Conservation (phyloP, 768 basidiomycete species). For the Lyophyllum decastes region DNA sequence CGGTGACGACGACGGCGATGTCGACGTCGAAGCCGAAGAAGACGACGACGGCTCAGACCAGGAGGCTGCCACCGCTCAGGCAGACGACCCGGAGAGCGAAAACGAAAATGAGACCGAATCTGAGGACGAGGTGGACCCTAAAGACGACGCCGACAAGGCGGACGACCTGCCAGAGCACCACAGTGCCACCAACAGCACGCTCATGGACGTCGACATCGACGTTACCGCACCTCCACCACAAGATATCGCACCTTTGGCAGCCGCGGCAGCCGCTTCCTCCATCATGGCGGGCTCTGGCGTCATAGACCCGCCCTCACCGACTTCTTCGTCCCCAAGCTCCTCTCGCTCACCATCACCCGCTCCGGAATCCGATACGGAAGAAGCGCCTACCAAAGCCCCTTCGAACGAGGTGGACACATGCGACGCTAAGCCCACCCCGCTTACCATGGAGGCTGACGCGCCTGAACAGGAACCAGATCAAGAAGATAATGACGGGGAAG, state of each 20-base stretch:
- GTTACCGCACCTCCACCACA: constrained; percentile 26
- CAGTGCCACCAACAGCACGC: constrained; percentile 18
- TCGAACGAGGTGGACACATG: constrained; percentile 7
- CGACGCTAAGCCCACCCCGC: neutral
- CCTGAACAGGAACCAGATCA: constrained; percentile 29
- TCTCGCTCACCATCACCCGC: constrained; percentile 46
- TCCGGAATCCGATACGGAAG: constrained; percentile 15
- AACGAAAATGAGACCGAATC: constrained; percentile 21
- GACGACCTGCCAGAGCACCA: constrained; percentile 17
- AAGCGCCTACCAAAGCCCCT: constrained; percentile 15
- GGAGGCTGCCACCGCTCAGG: constrained; percentile 6
- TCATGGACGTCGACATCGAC: constrained; percentile 32
- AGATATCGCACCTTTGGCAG: constrained; percentile 29
- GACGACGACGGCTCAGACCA: constrained; percentile 17
- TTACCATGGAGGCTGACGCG: constrained; percentile 19
- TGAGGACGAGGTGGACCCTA: constrained; percentile 24
- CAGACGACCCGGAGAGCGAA: constrained; percentile 21
- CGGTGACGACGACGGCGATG: constrained; percentile 14
- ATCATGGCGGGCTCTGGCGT: constrained; percentile 48
- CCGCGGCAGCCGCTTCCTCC: constrained; percentile 44
- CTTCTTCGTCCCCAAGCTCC: constrained; percentile 34
- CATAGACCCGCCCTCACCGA: constrained; percentile 38
- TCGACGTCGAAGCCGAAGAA: constrained; percentile 15
- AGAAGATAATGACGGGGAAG: constrained; percentile 31
- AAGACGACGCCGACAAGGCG: constrained; percentile 15